Evolutionary conservation across 2,329 filamentous ascomycete species (phyloP), one percentile per base, ranked within the genome.

Genomic region (Chaetomiaceae sp.): DNA sequence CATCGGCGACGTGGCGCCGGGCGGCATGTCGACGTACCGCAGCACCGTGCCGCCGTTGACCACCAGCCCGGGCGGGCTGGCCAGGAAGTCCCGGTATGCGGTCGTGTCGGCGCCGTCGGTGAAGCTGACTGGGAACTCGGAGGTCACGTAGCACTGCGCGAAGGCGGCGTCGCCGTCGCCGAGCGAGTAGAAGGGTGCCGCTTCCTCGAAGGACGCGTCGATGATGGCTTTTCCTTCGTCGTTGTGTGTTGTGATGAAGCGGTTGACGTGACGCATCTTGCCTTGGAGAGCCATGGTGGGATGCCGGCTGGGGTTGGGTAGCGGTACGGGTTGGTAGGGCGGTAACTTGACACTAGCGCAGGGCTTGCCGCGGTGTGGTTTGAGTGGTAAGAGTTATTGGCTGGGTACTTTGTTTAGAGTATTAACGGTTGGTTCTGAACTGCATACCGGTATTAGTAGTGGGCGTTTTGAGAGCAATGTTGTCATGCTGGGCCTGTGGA

Each of bases 1-100:
- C 36, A 45, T 36, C 22, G 43, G 43, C 30, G 37, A 36, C 15
- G 22, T 18, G 11, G 43, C 36, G 17, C 36, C 37, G 2, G 43
- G 43, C 8, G 43, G 43, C 37, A 40, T 40, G 37, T 45, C 43
- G 37, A 40, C 37, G 37, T 45, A 45, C 6, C 43, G 43, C 12
- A 45, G 43, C 7, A 45, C 37, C 1, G 43, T 45, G 22, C 37
- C 43, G 29, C 15, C 22, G 6, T 30, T 29, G 6, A 40, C 37
- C 17, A 30, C 34, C 22, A 45, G 37, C 4, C 37, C 37, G 8
- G 37, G 37, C 22, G 43, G 43, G 29, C 10, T 27, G 37, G 7
- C 12, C 3, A 45, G 43, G 36, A 45, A 45, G 37, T n/a, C 9
- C 8, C 10, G 11, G 36, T 40, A 45, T 10, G 30, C 29, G 20